Evolutionary conservation across 1,284 basidiomycete genomes (phyloP).

Genomic region (Ganoderma leucocontextum): DNA sequence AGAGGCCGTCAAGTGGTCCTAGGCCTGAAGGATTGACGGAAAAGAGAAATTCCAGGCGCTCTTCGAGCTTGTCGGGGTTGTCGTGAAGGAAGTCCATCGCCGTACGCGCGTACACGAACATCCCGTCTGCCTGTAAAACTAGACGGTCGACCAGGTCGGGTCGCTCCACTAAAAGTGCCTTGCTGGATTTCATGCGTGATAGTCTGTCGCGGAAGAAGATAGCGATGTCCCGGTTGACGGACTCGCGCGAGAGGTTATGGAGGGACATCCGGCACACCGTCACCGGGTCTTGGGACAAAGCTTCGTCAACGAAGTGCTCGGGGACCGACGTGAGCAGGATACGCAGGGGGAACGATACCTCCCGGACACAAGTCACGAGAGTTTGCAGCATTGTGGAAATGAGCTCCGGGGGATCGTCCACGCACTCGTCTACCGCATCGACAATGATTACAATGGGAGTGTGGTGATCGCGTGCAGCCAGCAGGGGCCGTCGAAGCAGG

Average conservation of each 20-base stretch:
- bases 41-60: constrained; percentile 18
- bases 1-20: constrained; percentile 22
- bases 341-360: constrained; percentile 17
- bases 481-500: constrained; percentile 16
- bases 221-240: constrained; percentile 23
- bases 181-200: constrained; percentile 11
- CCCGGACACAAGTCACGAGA: constrained; percentile 10
- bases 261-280: constrained; percentile 17
- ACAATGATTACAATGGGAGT: constrained; percentile 19
- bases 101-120: constrained; percentile 24
- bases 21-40: background rate
- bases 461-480: background rate
- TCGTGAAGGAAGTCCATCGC: constrained; percentile 20
- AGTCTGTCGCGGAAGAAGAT: constrained; percentile 15
- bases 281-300: constrained; percentile 6
- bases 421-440: constrained; percentile 30
- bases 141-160: constrained; percentile 18
- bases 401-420: background rate
- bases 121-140: constrained; percentile 17
- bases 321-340: constrained; percentile 32
- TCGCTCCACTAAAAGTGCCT: background rate
- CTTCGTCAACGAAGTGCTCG: constrained; percentile 16
- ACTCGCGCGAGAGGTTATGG: constrained; percentile 16
- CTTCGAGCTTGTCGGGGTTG: constrained; percentile 12
- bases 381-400: constrained; percentile 15